Evolutionary conservation across 306 rosid genomes (phyloP), one percentile per base, ranked within the genome.

Genomic region (Citrullus amarus): DNA sequence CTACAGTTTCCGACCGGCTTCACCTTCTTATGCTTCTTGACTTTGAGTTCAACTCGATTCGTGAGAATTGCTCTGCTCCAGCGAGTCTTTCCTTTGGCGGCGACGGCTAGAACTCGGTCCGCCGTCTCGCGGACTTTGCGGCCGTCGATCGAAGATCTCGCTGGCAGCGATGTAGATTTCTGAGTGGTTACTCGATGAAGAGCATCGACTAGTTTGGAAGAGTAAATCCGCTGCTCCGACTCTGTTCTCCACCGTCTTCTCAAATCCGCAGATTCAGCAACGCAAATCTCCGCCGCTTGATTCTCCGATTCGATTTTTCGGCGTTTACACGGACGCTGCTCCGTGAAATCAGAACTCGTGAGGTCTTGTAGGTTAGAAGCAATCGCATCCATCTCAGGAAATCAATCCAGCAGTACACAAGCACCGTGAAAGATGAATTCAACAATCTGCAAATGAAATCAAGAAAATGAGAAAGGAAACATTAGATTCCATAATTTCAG

Each of bases 21-120:
- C 57, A 66, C 91, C 86, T 87, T 91, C 75, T 70, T 84, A 38
- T 78, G 84, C 39, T 80, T 86, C 50, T 79, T 78, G 60, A 85
- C 79, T 71, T 65, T 89, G 82, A 79, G 65, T 8, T 84, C 55
- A 58, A 85, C 80, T 9, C 89, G 90, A 79, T 77, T 82, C 12
- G 84, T 79, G 38, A 95, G 91, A 58, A 95, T 91, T 54, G 96
- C 93, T 51, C 91, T 87, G 90, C 99, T 95, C 99, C 99, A 95
- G 58, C 93, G 90, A 32, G 97, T 91, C 76, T 84, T 82, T 0
- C 99, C 97, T 68, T 83, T 87, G 20, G 96, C 93, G 5, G 91
- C 76, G 1, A 78, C 67, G 7, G 99, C 99, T 36, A 95, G 93
- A 25, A 95, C 85, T 44, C 96, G 83, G 82, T 95, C 87, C 8